These are phyloP conservation scores for Ophiostoma triangulosporum DNA, from an alignment of 2,329 filamentous ascomycete genomes.

Conservation along the genomic window DNA sequence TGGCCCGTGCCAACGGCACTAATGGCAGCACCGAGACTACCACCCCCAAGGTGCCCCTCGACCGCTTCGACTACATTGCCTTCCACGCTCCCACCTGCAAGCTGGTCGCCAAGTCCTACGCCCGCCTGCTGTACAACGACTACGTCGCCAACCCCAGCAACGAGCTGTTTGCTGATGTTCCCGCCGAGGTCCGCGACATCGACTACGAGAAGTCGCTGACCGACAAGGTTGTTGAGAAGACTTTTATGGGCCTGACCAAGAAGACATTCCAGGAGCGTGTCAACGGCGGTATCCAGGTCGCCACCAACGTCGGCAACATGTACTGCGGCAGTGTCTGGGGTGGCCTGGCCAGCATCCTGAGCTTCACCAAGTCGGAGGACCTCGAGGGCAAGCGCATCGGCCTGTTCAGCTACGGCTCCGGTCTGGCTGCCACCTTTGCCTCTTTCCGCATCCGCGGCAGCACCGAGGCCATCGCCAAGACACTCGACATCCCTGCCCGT, in stretches of 20 bases:
- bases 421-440: conserved; percentile 58
- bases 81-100: conserved; percentile 85
- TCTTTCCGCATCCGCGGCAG: conserved; percentile 61
- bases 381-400: conserved; percentile 60
- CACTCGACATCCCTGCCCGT: conserved; percentile 55
- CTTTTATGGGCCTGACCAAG: conserved; percentile 72
- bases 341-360: conserved; percentile 58
- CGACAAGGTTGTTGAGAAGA: conserved; percentile 77
- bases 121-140: conserved; percentile 73
- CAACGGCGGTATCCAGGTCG: conserved; percentile 57
- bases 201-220: conserved; percentile 67
- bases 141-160: conserved; percentile 58
- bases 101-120: conserved; percentile 74
- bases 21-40: conserved; percentile 30
- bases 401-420: conserved; percentile 69
- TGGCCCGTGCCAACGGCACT: conserved; percentile 22
- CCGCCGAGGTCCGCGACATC: conserved; percentile 62
- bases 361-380: conserved; percentile 46
- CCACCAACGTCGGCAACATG: conserved; percentile 62
- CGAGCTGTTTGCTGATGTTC: conserved; percentile 58
- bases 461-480: conserved; percentile 52
- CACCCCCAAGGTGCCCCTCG: conserved; percentile 48
- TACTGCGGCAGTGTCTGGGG: conserved; percentile 62
- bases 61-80: conserved; percentile 70
- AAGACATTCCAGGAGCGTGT: conserved; percentile 73